Percentiles rank a stretch among this genome's conserved stretches.
Conservation (phyloP, 306 rosid genomes). For the Gillenia trifoliata region DNA sequence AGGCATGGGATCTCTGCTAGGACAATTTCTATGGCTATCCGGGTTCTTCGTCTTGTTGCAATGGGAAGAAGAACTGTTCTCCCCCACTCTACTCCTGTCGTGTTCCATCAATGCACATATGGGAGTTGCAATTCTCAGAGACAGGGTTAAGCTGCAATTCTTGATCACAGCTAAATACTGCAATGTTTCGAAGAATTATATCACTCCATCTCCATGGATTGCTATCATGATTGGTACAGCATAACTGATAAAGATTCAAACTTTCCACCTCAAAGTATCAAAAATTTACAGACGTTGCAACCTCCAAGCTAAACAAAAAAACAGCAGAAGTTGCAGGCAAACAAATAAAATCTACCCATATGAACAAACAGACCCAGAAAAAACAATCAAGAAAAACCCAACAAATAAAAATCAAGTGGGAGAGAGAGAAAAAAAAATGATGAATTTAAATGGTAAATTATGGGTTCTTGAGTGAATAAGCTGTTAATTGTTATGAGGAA, state of each 20-base stretch:
- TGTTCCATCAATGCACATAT: conserved; percentile 24
- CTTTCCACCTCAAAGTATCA: background rate
- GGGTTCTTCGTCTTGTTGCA: conserved; percentile 34
- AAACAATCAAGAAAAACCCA: background rate
- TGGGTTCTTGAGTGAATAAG: background rate
- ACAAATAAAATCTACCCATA: background rate
- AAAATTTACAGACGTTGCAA: background rate
- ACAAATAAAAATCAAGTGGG: background rate
- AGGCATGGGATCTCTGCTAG: conserved; percentile 38
- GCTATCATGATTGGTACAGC: background rate
- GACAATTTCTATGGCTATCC: conserved; percentile 31
- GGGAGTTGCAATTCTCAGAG: background rate
- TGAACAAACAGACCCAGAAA: background rate
- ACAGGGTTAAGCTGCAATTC: background rate
- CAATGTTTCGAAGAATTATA: background rate
- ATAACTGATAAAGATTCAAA: background rate
- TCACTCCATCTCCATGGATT: no score
- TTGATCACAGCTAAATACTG: background rate
- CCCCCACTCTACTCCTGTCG: conserved; percentile 32
- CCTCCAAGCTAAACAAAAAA: background rate
- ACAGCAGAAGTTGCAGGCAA: background rate
- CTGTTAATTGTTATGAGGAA: background rate
- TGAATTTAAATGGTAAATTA: background rate
- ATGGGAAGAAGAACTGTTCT: conserved; percentile 13
- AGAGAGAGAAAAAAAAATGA: background rate